Evolutionary conservation across 78 protist species (phyloP).

Genomic region (Isochrysis galbana): DNA sequence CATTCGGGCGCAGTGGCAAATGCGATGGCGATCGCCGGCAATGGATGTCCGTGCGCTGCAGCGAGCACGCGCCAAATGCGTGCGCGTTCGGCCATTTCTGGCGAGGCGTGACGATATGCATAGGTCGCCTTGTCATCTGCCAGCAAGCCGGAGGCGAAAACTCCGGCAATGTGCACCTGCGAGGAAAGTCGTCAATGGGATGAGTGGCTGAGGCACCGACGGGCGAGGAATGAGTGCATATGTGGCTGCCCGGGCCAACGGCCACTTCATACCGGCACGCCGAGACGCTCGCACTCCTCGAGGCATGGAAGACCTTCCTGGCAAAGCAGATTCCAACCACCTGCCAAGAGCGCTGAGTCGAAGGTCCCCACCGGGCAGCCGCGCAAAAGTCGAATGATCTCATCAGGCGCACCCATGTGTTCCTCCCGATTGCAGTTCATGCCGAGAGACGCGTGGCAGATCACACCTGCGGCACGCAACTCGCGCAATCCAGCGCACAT

Average conservation of each 20-base stretch:
- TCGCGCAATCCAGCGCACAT: not conserved
- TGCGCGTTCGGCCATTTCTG: not conserved
- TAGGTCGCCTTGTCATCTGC: too few species aligned
- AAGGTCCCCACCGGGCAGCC: not conserved
- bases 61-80: not conserved
- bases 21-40: not conserved
- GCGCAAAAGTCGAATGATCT: not conserved
- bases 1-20: too few species aligned
- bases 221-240: not conserved
- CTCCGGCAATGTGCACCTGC: not conserved
- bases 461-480: not conserved
- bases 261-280: not conserved
- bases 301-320: not conserved
- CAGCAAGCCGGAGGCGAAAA: not conserved
- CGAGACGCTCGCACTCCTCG: not conserved
- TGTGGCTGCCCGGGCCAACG: not conserved
- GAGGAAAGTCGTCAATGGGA: not conserved
- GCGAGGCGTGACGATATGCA: too few species aligned
- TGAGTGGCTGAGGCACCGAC: not conserved
- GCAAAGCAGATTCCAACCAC: not conserved
- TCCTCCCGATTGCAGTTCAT: not conserved
- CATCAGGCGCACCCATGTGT: not conserved
- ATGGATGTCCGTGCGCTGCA: not conserved
- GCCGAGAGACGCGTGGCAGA: not conserved
- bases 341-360: not conserved